Base-by-base conservation (phyloP, 768 basidiomycete genomes). In the Mycena alexandri region DNA sequence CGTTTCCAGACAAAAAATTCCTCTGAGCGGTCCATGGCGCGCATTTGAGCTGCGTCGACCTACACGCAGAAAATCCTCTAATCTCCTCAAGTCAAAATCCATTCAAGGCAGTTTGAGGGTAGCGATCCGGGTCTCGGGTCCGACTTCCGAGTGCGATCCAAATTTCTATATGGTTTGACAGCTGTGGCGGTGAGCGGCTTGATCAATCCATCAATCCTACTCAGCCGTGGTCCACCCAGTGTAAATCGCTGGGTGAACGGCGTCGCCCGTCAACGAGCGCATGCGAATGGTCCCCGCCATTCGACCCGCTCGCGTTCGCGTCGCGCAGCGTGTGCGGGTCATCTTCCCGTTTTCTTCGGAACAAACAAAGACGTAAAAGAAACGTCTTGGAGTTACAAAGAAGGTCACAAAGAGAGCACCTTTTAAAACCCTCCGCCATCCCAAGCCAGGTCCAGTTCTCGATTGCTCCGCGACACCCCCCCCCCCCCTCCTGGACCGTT, bases 1-100 rank as follows among this genome's bases (percentile, higher is more conserved):
- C 59, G 59, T 33, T 61, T 61, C 56, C 59, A 61, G 59, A 61
- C 47, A 12, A 61, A 51, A 22, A 61, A 50, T 7, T 61, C 47
- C 59, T 61, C 59, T 17, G 47, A 42, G 36, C 19, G 25, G 38
- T 61, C 59, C 47, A 61, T 25, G 48, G 59, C 47, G 48, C 59
- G 34, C 43, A 38, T 61, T 48, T 51, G 50, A 5, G 61, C 61
- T 36, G 52, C 52, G n/a, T n/a, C n/a, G n/a, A n/a, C n/a, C n/a
- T n/a, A n/a, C n/a, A n/a, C n/a, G n/a, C n/a, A n/a, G n/a, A n/a
- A n/a, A n/a, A n/a, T n/a, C n/a, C n/a, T n/a, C n/a, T n/a, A n/a
- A n/a, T n/a, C n/a, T n/a, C n/a, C n/a, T n/a, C n/a, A n/a, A n/a
- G n/a, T n/a, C n/a, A n/a, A n/a, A n/a, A n/a, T n/a, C n/a, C n/a